Conservation (phyloP, 768 basidiomycete species). For the Crepidotus variabilis region DNA sequence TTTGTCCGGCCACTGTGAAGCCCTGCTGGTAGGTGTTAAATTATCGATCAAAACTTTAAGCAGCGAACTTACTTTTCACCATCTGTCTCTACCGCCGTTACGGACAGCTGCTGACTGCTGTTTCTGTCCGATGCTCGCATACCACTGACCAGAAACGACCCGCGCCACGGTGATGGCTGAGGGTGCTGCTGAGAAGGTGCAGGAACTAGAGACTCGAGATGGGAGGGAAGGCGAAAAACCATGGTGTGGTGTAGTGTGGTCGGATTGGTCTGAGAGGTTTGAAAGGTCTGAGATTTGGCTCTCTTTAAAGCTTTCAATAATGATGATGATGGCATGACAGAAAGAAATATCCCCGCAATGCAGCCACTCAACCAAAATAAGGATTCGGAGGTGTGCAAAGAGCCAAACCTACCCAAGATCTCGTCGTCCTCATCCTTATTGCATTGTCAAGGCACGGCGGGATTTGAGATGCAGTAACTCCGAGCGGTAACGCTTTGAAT, state of each 20-base stretch:
- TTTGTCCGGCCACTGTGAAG: constrained; percentile 53
- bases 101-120: constrained; percentile 48
- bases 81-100: constrained; percentile 67
- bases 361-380: background rate
- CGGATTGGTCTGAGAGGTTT: constrained; percentile 21
- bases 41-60: constrained; percentile 18
- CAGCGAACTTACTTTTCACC: constrained; percentile 57
- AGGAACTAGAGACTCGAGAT: constrained; percentile 56
- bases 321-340: constrained; percentile 9
- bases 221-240: constrained; percentile 62
- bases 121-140: constrained; percentile 43
- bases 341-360: constrained; percentile 13
- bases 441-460: background rate
- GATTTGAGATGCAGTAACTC: background rate
- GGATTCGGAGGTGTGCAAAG: constrained; percentile 3
- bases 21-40: constrained; percentile 35
- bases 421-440: background rate
- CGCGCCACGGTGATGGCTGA: constrained; percentile 53
- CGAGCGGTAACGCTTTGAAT: background rate
- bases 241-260: constrained; percentile 33
- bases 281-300: constrained; percentile 8
- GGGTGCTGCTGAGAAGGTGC: constrained; percentile 44
- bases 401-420: background rate
- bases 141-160: constrained; percentile 47
- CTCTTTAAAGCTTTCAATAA: constrained; percentile 37